Conservation (phyloP, 345 rosid genomes). For the Pistacia vera region DNA sequence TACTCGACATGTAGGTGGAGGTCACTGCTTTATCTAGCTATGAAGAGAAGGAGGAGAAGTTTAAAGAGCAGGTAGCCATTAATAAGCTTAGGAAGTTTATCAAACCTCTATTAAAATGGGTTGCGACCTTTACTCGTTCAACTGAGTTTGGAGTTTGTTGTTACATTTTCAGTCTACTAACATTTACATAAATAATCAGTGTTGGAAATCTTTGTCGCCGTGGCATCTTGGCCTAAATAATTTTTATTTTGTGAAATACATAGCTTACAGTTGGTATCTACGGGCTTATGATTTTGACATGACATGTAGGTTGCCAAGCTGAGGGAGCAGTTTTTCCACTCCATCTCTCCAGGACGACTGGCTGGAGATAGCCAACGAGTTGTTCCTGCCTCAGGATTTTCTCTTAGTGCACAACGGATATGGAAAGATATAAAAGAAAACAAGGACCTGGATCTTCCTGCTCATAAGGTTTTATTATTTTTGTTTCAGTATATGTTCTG, state of each 20-base stretch:
- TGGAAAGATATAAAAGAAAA: conserved; percentile 34
- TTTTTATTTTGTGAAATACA: conserved; percentile 8
- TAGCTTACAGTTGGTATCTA: conserved; percentile 3
- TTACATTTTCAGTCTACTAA: neutral
- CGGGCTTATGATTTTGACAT: conserved; percentile 7
- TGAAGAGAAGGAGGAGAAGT: conserved; percentile 74
- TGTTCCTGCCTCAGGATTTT: conserved; percentile 90
- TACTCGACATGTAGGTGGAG: conserved; percentile 55
- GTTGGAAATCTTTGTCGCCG: neutral
- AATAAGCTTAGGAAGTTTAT: neutral
- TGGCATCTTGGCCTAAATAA: neutral
- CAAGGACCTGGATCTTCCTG: no score
- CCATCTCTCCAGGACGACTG: conserved; percentile 86
- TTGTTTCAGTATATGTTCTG: neutral
- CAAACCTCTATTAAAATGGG: neutral
- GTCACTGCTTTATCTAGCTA: conserved; percentile 79
- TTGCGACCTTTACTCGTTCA: neutral
- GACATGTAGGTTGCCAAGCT: conserved; percentile 62
- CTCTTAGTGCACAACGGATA: conserved; percentile 75
- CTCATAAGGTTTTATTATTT: conserved; percentile 59
- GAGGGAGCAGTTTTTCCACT: conserved; percentile 71
- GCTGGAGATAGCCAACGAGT: conserved; percentile 88
- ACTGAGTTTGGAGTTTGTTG: neutral
- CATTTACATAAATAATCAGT: neutral
- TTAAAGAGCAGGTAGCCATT: conserved; percentile 67